phyloP scores from a whole-genome alignment of 163 green algal species.

The Dunaliella salina region DNA sequence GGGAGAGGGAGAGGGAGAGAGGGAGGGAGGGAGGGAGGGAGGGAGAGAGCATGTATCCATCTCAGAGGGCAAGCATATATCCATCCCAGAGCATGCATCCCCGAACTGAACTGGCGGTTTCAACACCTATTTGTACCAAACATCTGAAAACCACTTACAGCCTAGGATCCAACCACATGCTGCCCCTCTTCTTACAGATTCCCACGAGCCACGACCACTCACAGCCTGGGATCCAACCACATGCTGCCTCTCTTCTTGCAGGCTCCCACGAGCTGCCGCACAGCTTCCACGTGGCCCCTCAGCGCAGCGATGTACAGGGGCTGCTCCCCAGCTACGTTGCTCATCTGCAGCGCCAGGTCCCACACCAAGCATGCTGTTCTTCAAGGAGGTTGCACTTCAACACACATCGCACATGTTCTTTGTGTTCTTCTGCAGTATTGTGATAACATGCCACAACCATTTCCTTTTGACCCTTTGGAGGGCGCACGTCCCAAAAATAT shows the following conservation, averaged over 20 bases:
- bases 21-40: no score
- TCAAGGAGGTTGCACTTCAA: neutral
- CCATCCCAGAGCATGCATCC: no score
- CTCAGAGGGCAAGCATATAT: no score
- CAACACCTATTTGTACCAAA: no score
- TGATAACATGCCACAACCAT: no score
- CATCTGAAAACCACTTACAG: conserved; percentile 24
- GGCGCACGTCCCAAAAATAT: no score
- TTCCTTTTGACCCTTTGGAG: no score
- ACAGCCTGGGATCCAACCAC: conserved; percentile 52
- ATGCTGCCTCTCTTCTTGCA: conserved; percentile 30
- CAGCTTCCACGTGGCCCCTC: conserved; percentile 49
- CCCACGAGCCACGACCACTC: conserved; percentile 47
- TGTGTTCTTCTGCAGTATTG: no score
- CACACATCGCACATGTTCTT: no score
- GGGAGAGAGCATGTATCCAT: no score
- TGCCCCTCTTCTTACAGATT: conserved; percentile 27
- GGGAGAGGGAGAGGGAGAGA: no score
- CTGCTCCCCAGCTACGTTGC: conserved; percentile 50
- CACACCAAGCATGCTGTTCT: neutral
- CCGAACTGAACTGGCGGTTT: no score
- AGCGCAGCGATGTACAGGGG: conserved; percentile 76
- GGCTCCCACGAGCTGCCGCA: conserved; percentile 56
- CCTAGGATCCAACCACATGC: conserved; percentile 52
- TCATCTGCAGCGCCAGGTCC: neutral